Evolutionary conservation across 2,329 filamentous ascomycete genomes (phyloP).

Genomic region (Xylariaceae sp.): DNA sequence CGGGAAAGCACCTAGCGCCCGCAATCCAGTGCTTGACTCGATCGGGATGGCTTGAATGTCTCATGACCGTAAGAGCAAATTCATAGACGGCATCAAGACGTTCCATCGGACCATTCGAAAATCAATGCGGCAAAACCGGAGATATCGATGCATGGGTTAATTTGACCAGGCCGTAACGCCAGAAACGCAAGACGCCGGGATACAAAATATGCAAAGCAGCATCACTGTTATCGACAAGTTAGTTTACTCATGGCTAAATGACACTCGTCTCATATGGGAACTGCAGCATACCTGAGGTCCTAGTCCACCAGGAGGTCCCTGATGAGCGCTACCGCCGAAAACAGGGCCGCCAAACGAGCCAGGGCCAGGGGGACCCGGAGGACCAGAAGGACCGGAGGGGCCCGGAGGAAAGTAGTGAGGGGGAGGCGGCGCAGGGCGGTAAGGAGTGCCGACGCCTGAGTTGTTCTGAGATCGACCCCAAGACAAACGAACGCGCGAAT

Average conservation of each 20-base stretch:
- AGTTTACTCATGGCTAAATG: slow-evolving; percentile 6
- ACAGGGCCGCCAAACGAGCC: slow-evolving; percentile 28
- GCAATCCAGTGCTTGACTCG: slow-evolving; percentile 12
- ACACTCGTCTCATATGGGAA: not conserved
- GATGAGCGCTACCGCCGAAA: slow-evolving; percentile 27
- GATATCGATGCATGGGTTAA: slow-evolving; percentile 30
- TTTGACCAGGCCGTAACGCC: slow-evolving; percentile 33
- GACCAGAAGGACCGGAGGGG: slow-evolving; percentile 30
- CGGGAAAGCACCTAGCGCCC: slow-evolving; percentile 20
- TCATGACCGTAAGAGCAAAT: slow-evolving; percentile 21
- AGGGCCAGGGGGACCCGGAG: slow-evolving; percentile 30
- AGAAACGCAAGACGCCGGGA: slow-evolving; percentile 35
- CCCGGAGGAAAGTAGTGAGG: slow-evolving; percentile 35
- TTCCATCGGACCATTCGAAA: slow-evolving; percentile 24
- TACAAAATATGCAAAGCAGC: slow-evolving; percentile 27
- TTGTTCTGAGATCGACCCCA: slow-evolving; percentile 99
- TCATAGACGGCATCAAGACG: slow-evolving; percentile 24
- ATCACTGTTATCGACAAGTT: slow-evolving; percentile 18
- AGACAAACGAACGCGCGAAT: slow-evolving; percentile 93
- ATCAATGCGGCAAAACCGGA: slow-evolving; percentile 30
- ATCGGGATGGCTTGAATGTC: slow-evolving; percentile 12
- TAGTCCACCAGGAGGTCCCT: slow-evolving; percentile 33
- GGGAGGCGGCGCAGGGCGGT: slow-evolving; percentile 75
- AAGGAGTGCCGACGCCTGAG: slow-evolving; percentile 94
- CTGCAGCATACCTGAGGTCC: slow-evolving; percentile 32